Evolutionary conservation across 2,329 filamentous ascomycete genomes (phyloP).

Genomic region (Colletotrichum brevisporum): DNA sequence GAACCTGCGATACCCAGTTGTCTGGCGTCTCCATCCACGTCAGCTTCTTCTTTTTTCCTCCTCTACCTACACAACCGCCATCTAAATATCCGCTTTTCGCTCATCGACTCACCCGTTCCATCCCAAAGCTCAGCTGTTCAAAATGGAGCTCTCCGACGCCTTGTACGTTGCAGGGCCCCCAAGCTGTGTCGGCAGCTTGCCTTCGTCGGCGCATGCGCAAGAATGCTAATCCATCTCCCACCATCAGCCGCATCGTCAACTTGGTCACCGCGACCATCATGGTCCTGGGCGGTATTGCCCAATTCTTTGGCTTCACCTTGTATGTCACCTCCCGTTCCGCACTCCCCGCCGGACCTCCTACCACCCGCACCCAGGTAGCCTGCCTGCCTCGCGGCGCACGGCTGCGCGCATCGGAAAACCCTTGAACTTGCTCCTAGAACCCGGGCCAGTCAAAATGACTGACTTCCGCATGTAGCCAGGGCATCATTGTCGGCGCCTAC

Average conservation of each 20-base stretch:
- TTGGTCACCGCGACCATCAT: slow-evolving; percentile 89
- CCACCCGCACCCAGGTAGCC: slow-evolving; percentile 7
- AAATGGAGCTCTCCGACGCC: slow-evolving; percentile 92
- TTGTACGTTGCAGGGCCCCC: slow-evolving; percentile 75
- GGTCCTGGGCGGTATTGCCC: slow-evolving; percentile 84
- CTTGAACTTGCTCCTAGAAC: background rate
- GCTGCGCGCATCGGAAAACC: slow-evolving; percentile 17
- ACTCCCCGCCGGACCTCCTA: slow-evolving; percentile 25
- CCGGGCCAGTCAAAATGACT: slow-evolving; percentile 11
- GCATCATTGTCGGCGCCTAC: slow-evolving; percentile 86
- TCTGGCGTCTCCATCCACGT: slow-evolving; percentile 34
- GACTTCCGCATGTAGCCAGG: slow-evolving; percentile 64
- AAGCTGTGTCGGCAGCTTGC: slow-evolving; percentile 12
- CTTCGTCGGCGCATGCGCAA: slow-evolving; percentile 7
- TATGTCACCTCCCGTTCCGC: slow-evolving; percentile 57
- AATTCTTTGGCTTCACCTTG: slow-evolving; percentile 76
- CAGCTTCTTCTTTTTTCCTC: slow-evolving; percentile 29
- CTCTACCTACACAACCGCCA: slow-evolving; percentile 6
- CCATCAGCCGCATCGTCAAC: slow-evolving; percentile 89
- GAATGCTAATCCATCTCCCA: slow-evolving; percentile 41
- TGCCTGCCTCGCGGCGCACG: slow-evolving; percentile 25
- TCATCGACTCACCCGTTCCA: slow-evolving; percentile 4
- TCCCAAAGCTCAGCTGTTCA: slow-evolving; percentile 44
- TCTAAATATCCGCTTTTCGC: background rate
- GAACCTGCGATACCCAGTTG: slow-evolving; percentile 35